Evolutionary conservation across 495 filamentous ascomycete species (phyloP).

Genomic region (Penicillium crystallinum): DNA sequence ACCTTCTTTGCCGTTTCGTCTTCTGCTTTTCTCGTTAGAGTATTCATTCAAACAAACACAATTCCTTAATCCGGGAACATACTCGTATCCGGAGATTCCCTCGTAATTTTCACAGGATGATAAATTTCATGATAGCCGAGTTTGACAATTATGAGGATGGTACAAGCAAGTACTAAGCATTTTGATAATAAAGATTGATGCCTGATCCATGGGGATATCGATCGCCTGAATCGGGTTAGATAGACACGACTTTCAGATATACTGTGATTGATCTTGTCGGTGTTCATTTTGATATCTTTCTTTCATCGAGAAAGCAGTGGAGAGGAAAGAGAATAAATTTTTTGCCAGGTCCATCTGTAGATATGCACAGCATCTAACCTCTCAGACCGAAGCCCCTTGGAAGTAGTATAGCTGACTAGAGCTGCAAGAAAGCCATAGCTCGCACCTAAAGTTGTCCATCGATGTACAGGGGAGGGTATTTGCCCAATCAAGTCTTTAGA

Average conservation of each 20-base stretch:
- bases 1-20: background rate
- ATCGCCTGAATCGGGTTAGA: background rate
- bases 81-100: background rate
- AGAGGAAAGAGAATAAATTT: no score
- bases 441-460: background rate
- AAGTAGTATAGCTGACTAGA: background rate
- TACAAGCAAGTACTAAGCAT: background rate
- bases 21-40: background rate
- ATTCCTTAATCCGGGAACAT: background rate
- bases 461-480: no score
- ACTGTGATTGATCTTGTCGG: background rate
- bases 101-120: background rate
- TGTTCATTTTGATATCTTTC: background rate
- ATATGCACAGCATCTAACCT: background rate
- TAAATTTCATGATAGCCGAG: background rate
- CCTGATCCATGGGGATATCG: background rate
- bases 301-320: background rate
- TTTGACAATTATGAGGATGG: background rate
- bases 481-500: no score
- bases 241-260: background rate
- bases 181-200: background rate
- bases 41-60: background rate
- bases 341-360: no score
- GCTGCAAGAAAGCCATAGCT: no score
- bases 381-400: background rate